Conservation (phyloP, 2,329 filamentous ascomycete species). For the Colletotrichum liaoningense region DNA sequence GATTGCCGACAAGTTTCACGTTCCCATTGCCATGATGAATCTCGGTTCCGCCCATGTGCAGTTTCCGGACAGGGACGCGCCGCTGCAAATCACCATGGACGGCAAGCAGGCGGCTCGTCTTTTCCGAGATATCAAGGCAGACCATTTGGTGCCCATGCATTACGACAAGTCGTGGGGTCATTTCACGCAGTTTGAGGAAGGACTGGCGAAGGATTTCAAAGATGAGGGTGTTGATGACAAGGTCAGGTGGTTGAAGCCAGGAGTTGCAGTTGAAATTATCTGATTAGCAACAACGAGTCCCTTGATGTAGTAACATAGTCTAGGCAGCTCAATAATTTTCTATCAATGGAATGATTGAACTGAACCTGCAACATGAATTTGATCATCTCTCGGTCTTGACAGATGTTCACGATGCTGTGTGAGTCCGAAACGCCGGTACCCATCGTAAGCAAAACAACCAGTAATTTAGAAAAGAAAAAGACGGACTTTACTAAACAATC, state of each 20-base stretch:
- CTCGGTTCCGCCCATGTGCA: too few species aligned
- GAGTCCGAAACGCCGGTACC: too few species aligned
- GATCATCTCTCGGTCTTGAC: too few species aligned
- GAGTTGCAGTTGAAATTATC: conserved; percentile 5
- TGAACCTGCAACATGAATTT: too few species aligned
- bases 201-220: conserved; percentile 45
- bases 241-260: conserved; percentile 48
- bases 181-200: conserved; percentile 48
- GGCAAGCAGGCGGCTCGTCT: conserved; percentile 53
- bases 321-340: too few species aligned
- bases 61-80: neutral
- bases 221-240: conserved; percentile 48
- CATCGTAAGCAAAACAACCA: too few species aligned
- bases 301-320: too few species aligned
- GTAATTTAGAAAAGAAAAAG: too few species aligned
- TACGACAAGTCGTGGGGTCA: conserved; percentile 55
- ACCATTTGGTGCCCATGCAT: conserved; percentile 58
- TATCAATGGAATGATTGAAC: too few species aligned
- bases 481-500: accelerated
- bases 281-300: too few species aligned
- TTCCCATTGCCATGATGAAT: conserved; percentile 44
- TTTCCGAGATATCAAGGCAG: conserved; percentile 52
- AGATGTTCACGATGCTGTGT: too few species aligned
- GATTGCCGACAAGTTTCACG: conserved; percentile 49
- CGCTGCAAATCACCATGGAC: conserved; percentile 52